These are phyloP conservation scores for Mortierella alpina DNA, from an alignment of 192 early-diverging fungal genomes.

Conservation along the genomic window DNA sequence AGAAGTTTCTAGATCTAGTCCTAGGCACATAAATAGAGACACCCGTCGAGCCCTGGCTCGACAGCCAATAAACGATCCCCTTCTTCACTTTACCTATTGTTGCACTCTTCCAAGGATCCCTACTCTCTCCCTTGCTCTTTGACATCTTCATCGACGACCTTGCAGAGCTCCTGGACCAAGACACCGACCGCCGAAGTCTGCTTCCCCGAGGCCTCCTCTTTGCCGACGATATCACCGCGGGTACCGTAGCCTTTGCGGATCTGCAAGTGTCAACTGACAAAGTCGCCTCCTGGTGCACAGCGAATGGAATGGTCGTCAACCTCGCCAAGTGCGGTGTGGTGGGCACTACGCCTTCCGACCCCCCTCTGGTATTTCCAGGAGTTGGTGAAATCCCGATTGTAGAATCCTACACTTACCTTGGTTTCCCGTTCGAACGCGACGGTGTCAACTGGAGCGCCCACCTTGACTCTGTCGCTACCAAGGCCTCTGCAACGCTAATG, in stretches of 20 bases:
- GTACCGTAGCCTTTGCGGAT: not conserved
- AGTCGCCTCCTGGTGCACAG: no score
- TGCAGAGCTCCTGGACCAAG: not conserved
- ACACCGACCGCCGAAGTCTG: not conserved
- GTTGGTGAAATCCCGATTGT: not conserved
- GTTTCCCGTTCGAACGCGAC: not conserved
- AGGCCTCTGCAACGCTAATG: not conserved
- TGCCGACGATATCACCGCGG: slow-evolving; percentile 7
- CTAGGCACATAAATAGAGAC: no score
- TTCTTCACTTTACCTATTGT: no score
- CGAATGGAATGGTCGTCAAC: no score
- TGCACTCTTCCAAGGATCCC: slow-evolving; percentile 8
- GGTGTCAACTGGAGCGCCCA: not conserved
- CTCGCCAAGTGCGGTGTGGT: slow-evolving; percentile 10
- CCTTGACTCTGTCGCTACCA: not conserved
- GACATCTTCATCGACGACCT: slow-evolving; percentile 16
- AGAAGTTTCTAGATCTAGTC: no score
- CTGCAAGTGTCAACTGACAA: no score
- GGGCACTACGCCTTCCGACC: not conserved
- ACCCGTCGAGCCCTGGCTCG: no score
- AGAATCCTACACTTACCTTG: slow-evolving; percentile 2
- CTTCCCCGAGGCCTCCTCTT: slow-evolving; percentile 4
- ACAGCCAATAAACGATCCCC: no score
- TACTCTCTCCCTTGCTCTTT: slow-evolving; percentile 3
- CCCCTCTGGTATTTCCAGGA: not conserved